Evolutionary conservation across 2,329 filamentous ascomycete species (phyloP).

Genomic region (Lasiodiplodia gonubiensis): DNA sequence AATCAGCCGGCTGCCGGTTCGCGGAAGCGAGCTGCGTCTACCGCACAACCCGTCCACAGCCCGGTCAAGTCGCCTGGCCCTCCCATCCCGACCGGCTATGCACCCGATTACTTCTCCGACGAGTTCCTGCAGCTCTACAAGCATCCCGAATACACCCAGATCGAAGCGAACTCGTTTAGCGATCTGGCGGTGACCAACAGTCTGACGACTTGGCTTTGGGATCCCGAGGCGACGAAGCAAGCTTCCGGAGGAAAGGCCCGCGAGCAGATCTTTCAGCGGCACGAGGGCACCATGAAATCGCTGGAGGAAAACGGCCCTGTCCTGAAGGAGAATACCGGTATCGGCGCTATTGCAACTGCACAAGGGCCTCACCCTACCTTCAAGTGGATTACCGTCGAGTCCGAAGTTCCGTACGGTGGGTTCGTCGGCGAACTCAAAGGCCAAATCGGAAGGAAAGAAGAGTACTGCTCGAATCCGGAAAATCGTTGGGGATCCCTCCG

Average conservation of each 20-base stretch:
- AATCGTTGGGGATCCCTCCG: constrained; percentile 56
- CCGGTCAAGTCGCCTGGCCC: constrained; percentile 77
- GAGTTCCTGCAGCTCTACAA: constrained; percentile 79
- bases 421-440: constrained; percentile 75
- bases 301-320: constrained; percentile 58
- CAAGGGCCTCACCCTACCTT: constrained; percentile 69
- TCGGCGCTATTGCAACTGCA: constrained; percentile 55
- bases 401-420: constrained; percentile 56
- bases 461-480: constrained; percentile 53
- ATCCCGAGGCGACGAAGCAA: constrained; percentile 69
- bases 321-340: constrained; percentile 59
- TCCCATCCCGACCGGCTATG: constrained; percentile 63
- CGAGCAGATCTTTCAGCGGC: constrained; percentile 73
- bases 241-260: constrained; percentile 68
- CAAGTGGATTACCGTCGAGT: constrained; percentile 67
- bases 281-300: constrained; percentile 61
- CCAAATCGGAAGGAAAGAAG: constrained; percentile 53
- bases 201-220: constrained; percentile 78
- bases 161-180: constrained; percentile 77
- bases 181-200: constrained; percentile 76
- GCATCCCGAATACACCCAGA: constrained; percentile 59
- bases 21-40: constrained; percentile 66
- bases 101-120: constrained; percentile 72
- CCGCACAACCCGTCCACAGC: constrained; percentile 45
- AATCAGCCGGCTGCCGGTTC: constrained; percentile 65